phyloP scores from a whole-genome alignment of 2,329 filamentous ascomycete species.

The Fusarium denticulatum region DNA sequence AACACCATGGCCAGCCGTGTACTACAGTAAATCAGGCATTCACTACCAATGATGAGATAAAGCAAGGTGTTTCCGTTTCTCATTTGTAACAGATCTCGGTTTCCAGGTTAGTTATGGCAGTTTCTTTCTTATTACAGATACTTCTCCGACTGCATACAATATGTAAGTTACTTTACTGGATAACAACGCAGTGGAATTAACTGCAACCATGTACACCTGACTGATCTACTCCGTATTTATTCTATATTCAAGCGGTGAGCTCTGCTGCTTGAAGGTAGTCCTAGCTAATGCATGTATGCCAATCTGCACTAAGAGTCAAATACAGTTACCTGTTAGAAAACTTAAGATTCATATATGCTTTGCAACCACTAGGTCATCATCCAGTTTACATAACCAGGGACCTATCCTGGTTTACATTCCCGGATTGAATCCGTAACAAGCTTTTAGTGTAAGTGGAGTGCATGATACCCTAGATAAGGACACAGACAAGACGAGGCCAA shows the following conservation, averaged over 20 bases:
- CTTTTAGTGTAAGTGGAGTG: background rate
- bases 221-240: background rate
- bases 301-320: background rate
- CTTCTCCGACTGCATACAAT: background rate
- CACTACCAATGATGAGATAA: background rate
- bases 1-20: background rate
- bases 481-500: background rate
- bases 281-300: background rate
- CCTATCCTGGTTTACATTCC: background rate
- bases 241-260: background rate
- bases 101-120: background rate
- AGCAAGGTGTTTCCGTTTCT: background rate
- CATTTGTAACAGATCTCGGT: background rate
- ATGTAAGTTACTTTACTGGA: background rate
- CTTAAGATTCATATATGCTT: background rate
- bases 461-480: background rate
- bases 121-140: background rate
- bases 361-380: background rate
- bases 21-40: background rate
- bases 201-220: background rate
- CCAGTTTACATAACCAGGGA: background rate
- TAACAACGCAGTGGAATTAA: background rate
- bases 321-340: background rate
- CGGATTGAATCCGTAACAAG: slow-evolving; percentile 17
- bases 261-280: background rate